Evolutionary conservation across 108 stramenopile genomes (phyloP).

Genomic region (Skeletonema costatum): DNA sequence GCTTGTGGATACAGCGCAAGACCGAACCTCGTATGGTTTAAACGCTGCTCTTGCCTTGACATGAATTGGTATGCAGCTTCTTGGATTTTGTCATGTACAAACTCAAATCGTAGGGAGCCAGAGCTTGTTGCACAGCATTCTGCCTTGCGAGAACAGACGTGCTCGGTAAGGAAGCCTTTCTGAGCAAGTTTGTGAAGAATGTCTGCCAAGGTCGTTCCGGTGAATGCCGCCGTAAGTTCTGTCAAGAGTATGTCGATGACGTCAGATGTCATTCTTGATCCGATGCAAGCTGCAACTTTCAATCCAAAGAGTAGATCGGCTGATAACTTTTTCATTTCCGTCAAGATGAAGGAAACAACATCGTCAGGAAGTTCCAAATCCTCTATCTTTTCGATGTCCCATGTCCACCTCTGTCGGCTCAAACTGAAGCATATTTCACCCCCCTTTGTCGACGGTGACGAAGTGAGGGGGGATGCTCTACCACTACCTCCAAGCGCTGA

Average conservation of each 20-base stretch:
- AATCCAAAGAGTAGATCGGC: constrained; percentile 12
- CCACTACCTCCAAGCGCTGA: background rate
- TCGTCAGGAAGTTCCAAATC: constrained; percentile 22
- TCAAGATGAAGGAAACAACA: constrained; percentile 13
- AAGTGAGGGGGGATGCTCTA: background rate
- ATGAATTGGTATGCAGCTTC: constrained; percentile 37
- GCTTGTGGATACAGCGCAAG: constrained; percentile 10
- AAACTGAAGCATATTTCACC: constrained; percentile 14
- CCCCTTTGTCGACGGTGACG: background rate
- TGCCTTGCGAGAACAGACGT: background rate
- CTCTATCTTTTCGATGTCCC: constrained; percentile 27
- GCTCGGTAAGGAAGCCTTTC: background rate
- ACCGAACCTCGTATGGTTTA: constrained; percentile 17
- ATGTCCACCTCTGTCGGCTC: constrained; percentile 16
- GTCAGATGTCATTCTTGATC: constrained; percentile 12
- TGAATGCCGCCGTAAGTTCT: background rate
- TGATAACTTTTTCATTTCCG: constrained; percentile 17
- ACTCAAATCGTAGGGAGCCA: background rate
- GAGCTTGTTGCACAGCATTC: background rate
- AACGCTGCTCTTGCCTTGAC: constrained; percentile 2
- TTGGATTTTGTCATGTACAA: constrained; percentile 39
- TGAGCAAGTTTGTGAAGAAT: background rate
- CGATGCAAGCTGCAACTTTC: constrained; percentile 34
- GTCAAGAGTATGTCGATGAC: constrained; percentile 2
- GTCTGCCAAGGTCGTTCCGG: background rate